Evolutionary conservation across 1,284 basidiomycete species (phyloP).

Genomic region (Fomitopsis betulina): DNA sequence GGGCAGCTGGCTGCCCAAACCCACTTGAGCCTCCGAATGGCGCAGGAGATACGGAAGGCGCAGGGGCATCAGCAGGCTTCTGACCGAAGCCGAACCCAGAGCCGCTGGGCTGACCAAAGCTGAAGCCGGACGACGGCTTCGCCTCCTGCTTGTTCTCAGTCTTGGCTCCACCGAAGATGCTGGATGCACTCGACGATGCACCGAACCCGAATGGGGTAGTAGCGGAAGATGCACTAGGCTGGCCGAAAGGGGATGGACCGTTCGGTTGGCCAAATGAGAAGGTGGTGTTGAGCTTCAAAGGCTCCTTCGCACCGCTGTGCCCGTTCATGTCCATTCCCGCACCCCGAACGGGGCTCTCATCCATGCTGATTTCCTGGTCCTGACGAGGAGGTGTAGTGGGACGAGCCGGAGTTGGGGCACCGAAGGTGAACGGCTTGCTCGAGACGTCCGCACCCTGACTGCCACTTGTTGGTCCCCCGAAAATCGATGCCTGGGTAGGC

Average conservation of each 20-base stretch:
- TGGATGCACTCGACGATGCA: slow-evolving; percentile 4
- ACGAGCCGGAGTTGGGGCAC: slow-evolving; percentile 10
- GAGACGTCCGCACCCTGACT: slow-evolving; percentile 18
- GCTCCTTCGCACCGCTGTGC: slow-evolving; percentile 7
- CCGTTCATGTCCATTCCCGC: slow-evolving; percentile 25
- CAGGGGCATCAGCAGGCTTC: slow-evolving; percentile 19
- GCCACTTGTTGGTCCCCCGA: slow-evolving; percentile 13
- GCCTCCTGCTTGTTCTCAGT: slow-evolving; percentile 16
- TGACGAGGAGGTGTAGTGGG: slow-evolving; percentile 25
- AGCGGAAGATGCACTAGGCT: slow-evolving; percentile 11
- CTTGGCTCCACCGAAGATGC: slow-evolving; percentile 16
- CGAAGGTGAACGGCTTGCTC: slow-evolving; percentile 24
- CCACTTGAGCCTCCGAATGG: slow-evolving; percentile 16
- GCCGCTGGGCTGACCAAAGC: slow-evolving; percentile 13
- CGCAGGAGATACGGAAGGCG: slow-evolving; percentile 15
- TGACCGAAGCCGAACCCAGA: slow-evolving; percentile 21
- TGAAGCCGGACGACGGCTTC: slow-evolving; percentile 14
- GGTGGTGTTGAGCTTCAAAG: slow-evolving; percentile 13
- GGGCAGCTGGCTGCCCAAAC: slow-evolving; percentile 19
- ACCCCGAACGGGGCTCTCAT: slow-evolving; percentile 31
- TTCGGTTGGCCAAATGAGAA: slow-evolving; percentile 17
- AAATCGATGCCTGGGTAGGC: slow-evolving; percentile 10
- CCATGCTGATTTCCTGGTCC: slow-evolving; percentile 30
- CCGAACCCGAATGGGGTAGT: slow-evolving; percentile 16
- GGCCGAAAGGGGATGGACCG: slow-evolving; percentile 20